Conservation (phyloP, 1,284 basidiomycete species). For the Apiotrichum gracile region DNA sequence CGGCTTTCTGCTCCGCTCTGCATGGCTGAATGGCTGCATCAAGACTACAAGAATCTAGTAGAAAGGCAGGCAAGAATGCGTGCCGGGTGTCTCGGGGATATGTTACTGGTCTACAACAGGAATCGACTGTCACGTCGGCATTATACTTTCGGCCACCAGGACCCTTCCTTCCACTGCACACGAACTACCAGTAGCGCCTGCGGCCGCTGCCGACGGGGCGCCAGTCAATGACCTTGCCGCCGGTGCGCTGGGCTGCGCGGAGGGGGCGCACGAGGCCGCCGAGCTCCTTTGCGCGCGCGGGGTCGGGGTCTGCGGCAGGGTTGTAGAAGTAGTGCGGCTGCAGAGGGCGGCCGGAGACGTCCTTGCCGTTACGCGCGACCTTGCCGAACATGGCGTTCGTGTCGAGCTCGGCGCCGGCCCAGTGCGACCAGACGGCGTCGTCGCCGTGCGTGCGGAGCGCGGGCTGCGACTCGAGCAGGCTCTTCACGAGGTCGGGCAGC, state of each 20-base stretch:
- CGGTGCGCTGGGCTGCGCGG: slow-evolving; percentile 40
- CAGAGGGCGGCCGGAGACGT: slow-evolving; percentile 44
- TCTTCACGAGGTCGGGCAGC: slow-evolving; percentile 44
- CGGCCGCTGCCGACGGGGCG: slow-evolving; percentile 42
- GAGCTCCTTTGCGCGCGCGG: slow-evolving; percentile 39
- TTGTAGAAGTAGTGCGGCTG: slow-evolving; percentile 47
- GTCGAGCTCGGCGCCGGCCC: slow-evolving; percentile 35
- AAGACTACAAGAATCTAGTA: too few relatives aligned
- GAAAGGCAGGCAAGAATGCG: too few relatives aligned
- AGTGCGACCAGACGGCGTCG: slow-evolving; percentile 37
- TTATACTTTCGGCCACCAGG: too few relatives aligned
- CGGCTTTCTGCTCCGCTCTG: too few relatives aligned
- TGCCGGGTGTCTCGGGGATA: too few relatives aligned
- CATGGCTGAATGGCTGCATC: too few relatives aligned
- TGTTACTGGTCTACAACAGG: too few relatives aligned
- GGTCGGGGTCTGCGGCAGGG: slow-evolving; percentile 41
- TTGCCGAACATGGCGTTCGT: slow-evolving; percentile 46
- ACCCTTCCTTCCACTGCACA: too few relatives aligned
- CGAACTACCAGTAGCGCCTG: slow-evolving; percentile 26
- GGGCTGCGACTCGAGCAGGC: slow-evolving; percentile 46
- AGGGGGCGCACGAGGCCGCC: slow-evolving; percentile 47
- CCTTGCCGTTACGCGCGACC: slow-evolving; percentile 46
- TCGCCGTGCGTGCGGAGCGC: slow-evolving; percentile 33
- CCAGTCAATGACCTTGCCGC: slow-evolving; percentile 48
- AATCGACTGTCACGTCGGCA: too few relatives aligned